phyloP scores from a whole-genome alignment of 768 basidiomycete genomes.

The Megacollybia marginata region DNA sequence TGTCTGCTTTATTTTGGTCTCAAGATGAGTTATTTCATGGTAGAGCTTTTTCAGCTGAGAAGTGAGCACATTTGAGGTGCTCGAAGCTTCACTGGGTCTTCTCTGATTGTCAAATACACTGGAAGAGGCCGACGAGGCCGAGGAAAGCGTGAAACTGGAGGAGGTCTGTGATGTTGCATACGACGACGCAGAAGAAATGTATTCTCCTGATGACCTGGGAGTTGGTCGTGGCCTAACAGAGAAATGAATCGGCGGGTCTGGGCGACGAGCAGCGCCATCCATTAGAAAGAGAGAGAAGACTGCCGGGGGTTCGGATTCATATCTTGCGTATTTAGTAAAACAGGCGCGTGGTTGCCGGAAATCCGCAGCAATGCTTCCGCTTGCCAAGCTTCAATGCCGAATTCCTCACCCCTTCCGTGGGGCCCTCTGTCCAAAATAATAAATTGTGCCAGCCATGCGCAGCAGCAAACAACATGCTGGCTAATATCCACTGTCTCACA shows the following conservation, averaged over 20 bases:
- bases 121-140: constrained; percentile 66
- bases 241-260: constrained; percentile 89
- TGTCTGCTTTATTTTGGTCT: constrained; percentile 62
- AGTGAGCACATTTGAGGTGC: constrained; percentile 62
- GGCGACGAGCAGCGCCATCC: constrained; percentile 47
- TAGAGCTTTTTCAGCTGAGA: constrained; percentile 76
- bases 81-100: constrained; percentile 39
- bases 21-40: constrained; percentile 72
- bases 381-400: too few species aligned
- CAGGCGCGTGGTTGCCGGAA: too few species aligned
- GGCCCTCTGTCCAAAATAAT: too few species aligned
- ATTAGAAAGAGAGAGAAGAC: too few species aligned
- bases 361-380: too few species aligned
- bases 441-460: too few species aligned
- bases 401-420: too few species aligned
- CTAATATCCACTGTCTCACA: too few species aligned
- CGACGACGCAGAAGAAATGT: constrained; percentile 66
- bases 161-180: constrained; percentile 65
- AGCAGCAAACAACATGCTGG: too few species aligned
- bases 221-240: constrained; percentile 47
- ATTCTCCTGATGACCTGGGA: constrained; percentile 61
- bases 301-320: too few species aligned
- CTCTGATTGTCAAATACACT: constrained; percentile 54
- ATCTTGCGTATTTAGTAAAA: too few species aligned
- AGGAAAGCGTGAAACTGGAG: constrained; percentile 66